A percentile compares a stretch with the other conserved stretches of the same genome.
phyloP scores from a whole-genome alignment of 2,329 filamentous ascomycete genomes.

The Talaromyces sp. region DNA sequence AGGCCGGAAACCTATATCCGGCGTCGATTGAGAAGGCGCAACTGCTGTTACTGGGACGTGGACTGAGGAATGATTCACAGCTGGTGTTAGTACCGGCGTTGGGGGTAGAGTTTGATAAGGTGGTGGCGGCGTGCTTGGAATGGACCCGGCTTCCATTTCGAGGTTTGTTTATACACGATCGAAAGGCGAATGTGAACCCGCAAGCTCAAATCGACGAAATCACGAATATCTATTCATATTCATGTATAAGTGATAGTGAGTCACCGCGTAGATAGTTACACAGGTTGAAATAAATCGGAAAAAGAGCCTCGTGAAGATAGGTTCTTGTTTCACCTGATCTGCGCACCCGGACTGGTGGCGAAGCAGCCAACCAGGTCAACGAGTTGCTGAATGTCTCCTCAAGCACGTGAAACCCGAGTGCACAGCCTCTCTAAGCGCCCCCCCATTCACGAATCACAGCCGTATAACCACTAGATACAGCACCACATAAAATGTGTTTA shows the following conservation, averaged over 20 bases:
- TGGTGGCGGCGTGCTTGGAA: slow-evolving; percentile 10
- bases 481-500: too few species aligned
- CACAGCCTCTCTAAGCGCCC: not conserved
- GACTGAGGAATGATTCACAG: not conserved
- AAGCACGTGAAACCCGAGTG: not conserved
- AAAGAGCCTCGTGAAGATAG: not conserved
- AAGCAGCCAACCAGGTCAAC: not conserved
- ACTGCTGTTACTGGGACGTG: not conserved
- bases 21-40: not conserved
- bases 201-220: not conserved
- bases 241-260: not conserved
- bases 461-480: too few species aligned
- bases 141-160: slow-evolving; percentile 6
- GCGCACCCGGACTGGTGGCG: not conserved
- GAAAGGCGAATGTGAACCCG: not conserved
- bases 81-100: slow-evolving; percentile 1
- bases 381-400: not conserved
- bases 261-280: not conserved
- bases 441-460: too few species aligned
- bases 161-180: not conserved
- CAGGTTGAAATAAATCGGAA: not conserved
- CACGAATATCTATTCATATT: not conserved
- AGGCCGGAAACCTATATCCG: not conserved
- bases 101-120: slow-evolving; percentile 16
- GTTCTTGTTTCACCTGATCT: not conserved